phyloP scores from a whole-genome alignment of 164 flowering plant genomes.

The Santalum album region DNA sequence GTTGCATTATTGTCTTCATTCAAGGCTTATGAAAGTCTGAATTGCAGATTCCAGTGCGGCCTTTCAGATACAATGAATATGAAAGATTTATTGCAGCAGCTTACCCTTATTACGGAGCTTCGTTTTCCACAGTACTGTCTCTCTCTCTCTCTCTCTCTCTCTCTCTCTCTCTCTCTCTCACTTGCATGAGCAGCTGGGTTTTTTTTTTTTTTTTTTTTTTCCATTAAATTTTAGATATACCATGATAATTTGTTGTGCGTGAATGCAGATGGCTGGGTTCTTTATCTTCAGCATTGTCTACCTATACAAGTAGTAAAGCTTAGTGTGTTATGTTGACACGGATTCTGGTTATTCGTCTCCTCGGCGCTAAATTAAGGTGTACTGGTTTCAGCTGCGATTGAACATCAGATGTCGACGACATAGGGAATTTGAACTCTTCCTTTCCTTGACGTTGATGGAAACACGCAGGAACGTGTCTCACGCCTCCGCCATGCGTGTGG shows the following conservation, averaged over 20 bases:
- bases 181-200: too few species aligned
- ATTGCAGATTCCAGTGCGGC: slow-evolving; percentile 95
- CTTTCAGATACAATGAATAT: slow-evolving; percentile 90
- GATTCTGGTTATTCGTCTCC: too few species aligned
- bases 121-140: slow-evolving; percentile 63
- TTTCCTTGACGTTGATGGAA: too few species aligned
- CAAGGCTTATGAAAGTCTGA: neutral
- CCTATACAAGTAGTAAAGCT: slow-evolving; percentile 54
- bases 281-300: slow-evolving; percentile 58
- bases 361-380: too few species aligned
- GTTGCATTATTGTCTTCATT: too few species aligned
- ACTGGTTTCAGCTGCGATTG: too few species aligned
- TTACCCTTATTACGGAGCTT: slow-evolving; percentile 86
- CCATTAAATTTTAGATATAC: neutral
- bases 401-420: too few species aligned
- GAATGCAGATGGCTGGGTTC: slow-evolving; percentile 84
- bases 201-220: neutral
- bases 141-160: slow-evolving; percentile 8
- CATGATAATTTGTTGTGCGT: neutral
- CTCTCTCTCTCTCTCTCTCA: neutral
- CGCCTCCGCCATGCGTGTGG: too few species aligned
- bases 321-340: too few species aligned
- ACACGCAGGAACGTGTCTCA: too few species aligned
- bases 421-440: too few species aligned
- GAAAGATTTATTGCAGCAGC: slow-evolving; percentile 92